Conservation (phyloP, 345 rosid genomes). For the Brassica rapa region DNA sequence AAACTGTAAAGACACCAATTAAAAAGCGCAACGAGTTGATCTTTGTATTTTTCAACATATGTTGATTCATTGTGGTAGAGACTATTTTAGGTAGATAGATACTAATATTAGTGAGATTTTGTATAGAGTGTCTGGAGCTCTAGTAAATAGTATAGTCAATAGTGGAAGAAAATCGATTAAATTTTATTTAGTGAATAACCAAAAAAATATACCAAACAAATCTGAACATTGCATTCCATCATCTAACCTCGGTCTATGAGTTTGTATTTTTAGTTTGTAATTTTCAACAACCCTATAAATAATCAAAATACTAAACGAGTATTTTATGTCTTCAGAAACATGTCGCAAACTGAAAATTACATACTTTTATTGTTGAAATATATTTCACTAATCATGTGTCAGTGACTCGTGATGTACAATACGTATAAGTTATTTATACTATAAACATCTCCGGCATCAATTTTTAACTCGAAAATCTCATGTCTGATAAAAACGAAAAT, state of each 20-base stretch:
- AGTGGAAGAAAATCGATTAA: background rate
- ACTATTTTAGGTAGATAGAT: background rate
- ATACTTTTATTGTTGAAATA: background rate
- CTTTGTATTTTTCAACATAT: background rate
- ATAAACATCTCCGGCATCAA: background rate
- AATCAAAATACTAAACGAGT: background rate
- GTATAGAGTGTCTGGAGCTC: background rate
- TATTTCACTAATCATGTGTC: background rate
- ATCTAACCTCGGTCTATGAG: background rate
- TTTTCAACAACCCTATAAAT: background rate
- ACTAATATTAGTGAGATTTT: background rate
- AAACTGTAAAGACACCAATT: conserved; percentile 8
- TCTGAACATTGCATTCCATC: background rate
- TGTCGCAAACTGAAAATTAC: background rate
- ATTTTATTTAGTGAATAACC: background rate
- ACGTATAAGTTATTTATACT: background rate
- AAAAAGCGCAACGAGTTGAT: background rate
- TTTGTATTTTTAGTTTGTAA: background rate
- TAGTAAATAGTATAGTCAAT: background rate
- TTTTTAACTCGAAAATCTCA: background rate
- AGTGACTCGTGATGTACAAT: background rate
- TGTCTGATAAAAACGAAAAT: background rate
- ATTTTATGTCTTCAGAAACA: background rate
- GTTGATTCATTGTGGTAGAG: background rate
- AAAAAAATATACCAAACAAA: conserved; percentile 8